Percentiles rank a stretch among this genome's conserved stretches.
Conservation (phyloP, 2,329 filamentous ascomycete genomes). For the Venturia asperata region DNA sequence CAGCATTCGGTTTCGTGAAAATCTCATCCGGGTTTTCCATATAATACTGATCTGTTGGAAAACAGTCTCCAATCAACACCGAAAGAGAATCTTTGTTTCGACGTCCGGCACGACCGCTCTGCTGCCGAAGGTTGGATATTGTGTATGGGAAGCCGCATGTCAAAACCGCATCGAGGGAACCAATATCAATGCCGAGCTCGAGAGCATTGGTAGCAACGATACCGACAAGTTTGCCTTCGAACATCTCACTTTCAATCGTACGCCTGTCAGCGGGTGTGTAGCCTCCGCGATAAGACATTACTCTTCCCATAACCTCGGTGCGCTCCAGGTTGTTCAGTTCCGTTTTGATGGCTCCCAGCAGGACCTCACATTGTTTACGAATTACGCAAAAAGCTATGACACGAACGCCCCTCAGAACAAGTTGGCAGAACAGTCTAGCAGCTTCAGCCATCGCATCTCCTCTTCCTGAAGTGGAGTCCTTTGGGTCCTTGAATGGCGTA, state of each 20-base stretch:
- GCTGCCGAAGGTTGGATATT: conserved; percentile 88
- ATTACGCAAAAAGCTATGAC: conserved; percentile 91
- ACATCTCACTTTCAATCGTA: conserved; percentile 91
- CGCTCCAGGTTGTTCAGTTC: conserved; percentile 69
- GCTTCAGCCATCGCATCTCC: conserved; percentile 77
- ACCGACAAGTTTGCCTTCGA: conserved; percentile 84
- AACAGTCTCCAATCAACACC: conserved; percentile 80
- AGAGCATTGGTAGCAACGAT: conserved; percentile 91
- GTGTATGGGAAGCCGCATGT: conserved; percentile 94
- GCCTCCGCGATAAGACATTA: conserved; percentile 93
- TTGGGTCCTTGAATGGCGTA: conserved; percentile 84
- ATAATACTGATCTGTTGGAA: conserved; percentile 88
- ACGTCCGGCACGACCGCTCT: conserved; percentile 85
- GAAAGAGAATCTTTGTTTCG: conserved; percentile 91
- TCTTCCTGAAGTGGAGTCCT: conserved; percentile 77
- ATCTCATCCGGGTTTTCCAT: conserved; percentile 95
- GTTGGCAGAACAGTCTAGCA: conserved; percentile 82
- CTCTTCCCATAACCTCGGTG: conserved; percentile 64
- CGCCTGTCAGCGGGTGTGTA: conserved; percentile 89
- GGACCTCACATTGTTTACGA: conserved; percentile 77
- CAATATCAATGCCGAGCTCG: conserved; percentile 92
- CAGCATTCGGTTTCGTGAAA: conserved; percentile 82
- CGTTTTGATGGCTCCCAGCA: conserved; percentile 70
- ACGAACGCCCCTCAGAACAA: conserved; percentile 79
- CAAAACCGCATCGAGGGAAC: conserved; percentile 84